Base-by-base conservation (phyloP, 305 asterid species). In the Ajuga reptans region DNA sequence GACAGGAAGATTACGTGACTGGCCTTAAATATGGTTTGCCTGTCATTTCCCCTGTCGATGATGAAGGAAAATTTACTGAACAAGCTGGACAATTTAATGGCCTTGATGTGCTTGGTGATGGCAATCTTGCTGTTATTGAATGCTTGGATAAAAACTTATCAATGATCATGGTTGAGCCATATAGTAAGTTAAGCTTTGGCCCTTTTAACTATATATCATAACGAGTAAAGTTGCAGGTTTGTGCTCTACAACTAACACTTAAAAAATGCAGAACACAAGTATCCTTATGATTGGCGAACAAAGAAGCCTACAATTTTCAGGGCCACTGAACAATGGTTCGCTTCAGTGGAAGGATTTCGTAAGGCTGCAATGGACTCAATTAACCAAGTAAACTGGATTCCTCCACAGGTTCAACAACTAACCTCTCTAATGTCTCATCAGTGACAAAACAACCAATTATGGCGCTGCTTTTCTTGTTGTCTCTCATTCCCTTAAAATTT, bases 301-400 rank as follows among this genome's bases (percentile, higher is more conserved):
- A 93, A 90, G 84, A 86, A 90, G 82, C 99, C 99, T 68, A 93
- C 99, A 4, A 93, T 93, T 75, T 89, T 93, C 80, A 90, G 99
- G 87, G 97, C 96, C 43, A 93, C 99, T 49, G 99, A 90, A 78
- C 99, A 93, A 74, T 93, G 99, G 99, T 93, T 93, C 85, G 99
- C 99, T 66, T 93, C 99, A 18, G 96, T 93, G 65, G 99, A 90
- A 79, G 97, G 97, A 71, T 93, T 93, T 54, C 95, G 99, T 58
- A 72, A 79, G 74, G 87, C 95, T 78, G 96, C 91, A 18, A 89
- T 93, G 90, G 86, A 86, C 77, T 89, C 97, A 60, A 90, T 93
- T 63, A 79, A 74, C 75, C 84, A 85, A 80, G 99, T 90, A 51
- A 80, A 79, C 18, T 93, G 97, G 97, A 80, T 72, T 75, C 99